These are phyloP conservation scores for Eucalyptus tenuipes DNA, from an alignment of 345 rosid genomes.

Conservation along the genomic window DNA sequence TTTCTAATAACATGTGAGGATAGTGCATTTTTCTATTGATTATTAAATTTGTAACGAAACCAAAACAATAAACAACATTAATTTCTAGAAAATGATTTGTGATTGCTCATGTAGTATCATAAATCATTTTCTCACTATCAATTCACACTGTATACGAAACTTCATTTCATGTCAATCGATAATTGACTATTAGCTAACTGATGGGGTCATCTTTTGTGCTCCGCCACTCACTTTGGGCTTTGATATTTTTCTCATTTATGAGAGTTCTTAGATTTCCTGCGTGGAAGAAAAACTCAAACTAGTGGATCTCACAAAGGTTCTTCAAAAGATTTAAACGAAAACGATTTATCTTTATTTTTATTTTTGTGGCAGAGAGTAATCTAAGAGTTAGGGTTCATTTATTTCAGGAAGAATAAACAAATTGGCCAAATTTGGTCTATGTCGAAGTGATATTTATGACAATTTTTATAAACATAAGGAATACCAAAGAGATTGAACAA, in stretches of 20 bases:
- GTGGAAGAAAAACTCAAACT: background rate
- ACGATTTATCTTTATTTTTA: background rate
- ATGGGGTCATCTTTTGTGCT: background rate
- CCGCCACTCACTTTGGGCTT: background rate
- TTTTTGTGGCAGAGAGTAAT: background rate
- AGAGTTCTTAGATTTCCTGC: background rate
- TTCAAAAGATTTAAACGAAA: background rate
- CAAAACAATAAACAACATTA: background rate
- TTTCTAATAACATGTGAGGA: background rate
- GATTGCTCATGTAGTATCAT: background rate
- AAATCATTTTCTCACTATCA: background rate
- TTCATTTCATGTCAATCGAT: background rate
- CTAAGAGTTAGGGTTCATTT: accelerated
- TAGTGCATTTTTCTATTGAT: background rate
- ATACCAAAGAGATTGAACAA: background rate
- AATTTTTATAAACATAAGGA: background rate
- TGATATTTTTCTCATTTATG: background rate
- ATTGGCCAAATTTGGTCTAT: background rate
- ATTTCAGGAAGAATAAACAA: no score
- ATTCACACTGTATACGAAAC: background rate
- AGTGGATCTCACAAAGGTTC: background rate
- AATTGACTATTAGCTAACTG: background rate
- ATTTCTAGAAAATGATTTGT: background rate
- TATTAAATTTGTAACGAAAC: background rate
- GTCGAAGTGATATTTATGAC: background rate